These are phyloP conservation scores for Hygrophoropsis aurantiaca DNA, from an alignment of 768 basidiomycete genomes.

Conservation along the genomic window DNA sequence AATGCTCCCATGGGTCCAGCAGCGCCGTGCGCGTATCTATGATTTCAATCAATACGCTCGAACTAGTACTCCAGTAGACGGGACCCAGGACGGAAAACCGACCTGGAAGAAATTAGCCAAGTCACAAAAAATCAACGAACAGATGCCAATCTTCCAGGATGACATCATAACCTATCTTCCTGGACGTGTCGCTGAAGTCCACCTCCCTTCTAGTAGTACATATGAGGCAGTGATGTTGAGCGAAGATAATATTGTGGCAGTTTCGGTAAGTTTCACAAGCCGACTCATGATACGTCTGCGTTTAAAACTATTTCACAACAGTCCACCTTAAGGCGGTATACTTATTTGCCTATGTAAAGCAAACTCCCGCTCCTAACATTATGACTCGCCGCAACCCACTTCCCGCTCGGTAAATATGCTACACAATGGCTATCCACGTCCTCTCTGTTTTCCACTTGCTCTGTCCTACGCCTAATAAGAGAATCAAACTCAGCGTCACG, in stretches of 20 bases:
- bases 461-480: no score
- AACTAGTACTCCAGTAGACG: slow-evolving; percentile 5
- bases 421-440: no score
- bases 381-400: no score
- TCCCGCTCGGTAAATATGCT: no score
- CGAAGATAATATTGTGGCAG: slow-evolving; percentile 34
- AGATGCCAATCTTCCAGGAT: slow-evolving; percentile 15
- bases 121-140: slow-evolving; percentile 7
- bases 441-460: no score
- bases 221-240: slow-evolving; percentile 36
- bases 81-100: slow-evolving; percentile 2
- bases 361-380: no score
- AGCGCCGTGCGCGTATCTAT: slow-evolving; percentile 21
- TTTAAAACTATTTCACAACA: no score
- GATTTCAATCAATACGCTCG: slow-evolving; percentile 33
- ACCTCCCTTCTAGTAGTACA: slow-evolving; percentile 5
- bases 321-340: no score
- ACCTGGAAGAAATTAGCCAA: slow-evolving; percentile 19
- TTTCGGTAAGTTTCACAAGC: slow-evolving; percentile 31
- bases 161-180: slow-evolving; percentile 27
- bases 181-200: slow-evolving; percentile 21
- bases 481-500: no score
- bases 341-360: no score
- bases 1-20: slow-evolving; percentile 19
- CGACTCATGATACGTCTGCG: no score